These are phyloP conservation scores for Stentor coeruleus DNA, from an alignment of 73 alveolate genomes.

Conservation along the genomic window DNA sequence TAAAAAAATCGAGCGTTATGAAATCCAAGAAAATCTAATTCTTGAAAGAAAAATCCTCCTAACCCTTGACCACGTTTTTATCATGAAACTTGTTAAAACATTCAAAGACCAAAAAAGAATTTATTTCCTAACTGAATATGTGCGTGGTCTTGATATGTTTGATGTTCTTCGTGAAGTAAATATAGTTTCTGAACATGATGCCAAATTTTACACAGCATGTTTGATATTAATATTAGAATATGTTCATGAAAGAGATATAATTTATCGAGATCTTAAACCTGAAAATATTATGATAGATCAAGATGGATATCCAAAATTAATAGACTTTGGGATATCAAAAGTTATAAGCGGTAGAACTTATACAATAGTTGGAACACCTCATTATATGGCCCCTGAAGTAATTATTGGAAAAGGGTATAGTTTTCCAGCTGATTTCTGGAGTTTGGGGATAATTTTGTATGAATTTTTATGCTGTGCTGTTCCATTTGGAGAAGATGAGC, in stretches of 20 bases:
- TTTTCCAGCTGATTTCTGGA: conserved; percentile 47
- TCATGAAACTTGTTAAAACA: conserved; percentile 43
- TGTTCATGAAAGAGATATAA: conserved; percentile 52
- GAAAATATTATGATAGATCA: conserved; percentile 76
- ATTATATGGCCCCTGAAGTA: conserved; percentile 66
- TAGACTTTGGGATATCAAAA: conserved; percentile 79
- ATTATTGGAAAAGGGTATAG: conserved; percentile 55
- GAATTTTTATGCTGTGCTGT: conserved; percentile 48
- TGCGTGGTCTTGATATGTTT: conserved; percentile 50
- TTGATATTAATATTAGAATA: conserved; percentile 50
- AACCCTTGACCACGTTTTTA: conserved; percentile 44
- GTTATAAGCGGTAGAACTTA: conserved; percentile 39
- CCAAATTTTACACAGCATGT: conserved; percentile 43
- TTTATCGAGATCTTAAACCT: conserved; percentile 73
- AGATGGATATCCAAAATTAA: conserved; percentile 66
- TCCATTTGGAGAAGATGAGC: conserved; percentile 27
- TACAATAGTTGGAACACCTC: conserved; percentile 60
- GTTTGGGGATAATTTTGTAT: conserved; percentile 42
- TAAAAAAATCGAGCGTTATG: conserved; percentile 28
- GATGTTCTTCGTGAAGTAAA: conserved; percentile 55
- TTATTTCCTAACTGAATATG: conserved; percentile 48
- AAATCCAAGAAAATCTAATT: conserved; percentile 39
- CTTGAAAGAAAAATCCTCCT: conserved; percentile 36
- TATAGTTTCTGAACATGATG: conserved; percentile 30
- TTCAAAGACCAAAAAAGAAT: conserved; percentile 39